Percentiles rank a stretch among this genome's conserved stretches.
These are phyloP conservation scores for Candida methanosorbosa DNA, from an alignment of 805 yeast genomes.

Conservation along the genomic window DNA sequence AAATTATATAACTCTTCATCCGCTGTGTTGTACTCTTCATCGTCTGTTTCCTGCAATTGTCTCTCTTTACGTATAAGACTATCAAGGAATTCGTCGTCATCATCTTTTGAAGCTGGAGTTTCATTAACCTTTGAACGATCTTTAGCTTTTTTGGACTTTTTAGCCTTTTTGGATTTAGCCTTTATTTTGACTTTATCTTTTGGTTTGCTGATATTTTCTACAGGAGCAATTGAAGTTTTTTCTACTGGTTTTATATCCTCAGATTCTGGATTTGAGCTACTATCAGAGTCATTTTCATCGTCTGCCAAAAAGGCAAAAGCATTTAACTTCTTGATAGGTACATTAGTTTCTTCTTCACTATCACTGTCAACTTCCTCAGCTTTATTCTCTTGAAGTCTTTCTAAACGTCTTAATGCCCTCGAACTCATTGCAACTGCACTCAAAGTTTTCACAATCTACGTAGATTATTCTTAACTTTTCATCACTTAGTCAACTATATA, in stretches of 20 bases:
- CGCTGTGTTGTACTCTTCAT: conserved; percentile 13
- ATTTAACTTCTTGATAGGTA: conserved; percentile 20
- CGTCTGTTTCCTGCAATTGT: conserved; percentile 16
- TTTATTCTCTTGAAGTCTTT: conserved; percentile 21
- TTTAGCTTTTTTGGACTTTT: conserved; percentile 13
- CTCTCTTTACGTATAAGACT: conserved; percentile 30
- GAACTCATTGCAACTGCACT: conserved; percentile 39
- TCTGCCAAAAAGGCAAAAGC: conserved; percentile 38
- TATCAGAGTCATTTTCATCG: conserved; percentile 9
- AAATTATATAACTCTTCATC: conserved; percentile 20
- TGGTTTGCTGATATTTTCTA: not conserved
- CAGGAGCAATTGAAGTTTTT: not conserved
- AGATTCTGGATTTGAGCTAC: conserved; percentile 4
- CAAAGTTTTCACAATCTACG: no score
- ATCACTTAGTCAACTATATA: no score
- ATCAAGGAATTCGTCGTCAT: conserved; percentile 54
- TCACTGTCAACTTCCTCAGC: conserved; percentile 6
- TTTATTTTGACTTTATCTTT: not conserved
- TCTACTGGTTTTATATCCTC: not conserved
- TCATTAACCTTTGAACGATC: conserved; percentile 2
- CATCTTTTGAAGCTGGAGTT: conserved; percentile 3
- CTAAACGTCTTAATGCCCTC: conserved; percentile 35
- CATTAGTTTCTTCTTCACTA: conserved; percentile 4
- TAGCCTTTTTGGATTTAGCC: conserved; percentile 8
- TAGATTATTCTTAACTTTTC: no score